Conservation (phyloP, 495 filamentous ascomycete species). For the Collariella sp. region DNA sequence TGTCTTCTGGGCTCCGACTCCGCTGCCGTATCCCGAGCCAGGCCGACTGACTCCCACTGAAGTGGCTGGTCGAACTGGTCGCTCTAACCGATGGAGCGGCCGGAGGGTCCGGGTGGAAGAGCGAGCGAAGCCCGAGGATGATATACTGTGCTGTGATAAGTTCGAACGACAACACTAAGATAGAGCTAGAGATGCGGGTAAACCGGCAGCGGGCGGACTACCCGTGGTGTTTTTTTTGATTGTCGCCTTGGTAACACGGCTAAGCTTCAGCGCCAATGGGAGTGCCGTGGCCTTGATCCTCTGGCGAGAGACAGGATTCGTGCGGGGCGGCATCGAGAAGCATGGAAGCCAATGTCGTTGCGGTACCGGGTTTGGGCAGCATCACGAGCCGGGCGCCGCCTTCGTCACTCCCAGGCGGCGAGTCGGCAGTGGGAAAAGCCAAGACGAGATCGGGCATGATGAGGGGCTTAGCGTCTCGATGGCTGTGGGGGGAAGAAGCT, state of each 20-base stretch:
- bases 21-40: background rate
- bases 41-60: background rate
- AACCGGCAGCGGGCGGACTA: background rate
- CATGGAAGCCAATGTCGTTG: constrained; percentile 1
- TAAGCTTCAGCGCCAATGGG: background rate
- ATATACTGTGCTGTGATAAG: no score
- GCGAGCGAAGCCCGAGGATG: no score
- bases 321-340: constrained; percentile 4
- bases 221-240: background rate
- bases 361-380: constrained; percentile 1
- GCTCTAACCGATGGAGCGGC: background rate
- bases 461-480: background rate
- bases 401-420: constrained; percentile 8
- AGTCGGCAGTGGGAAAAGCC: constrained; percentile 6
- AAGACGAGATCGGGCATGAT: background rate
- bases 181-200: no score
- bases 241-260: background rate
- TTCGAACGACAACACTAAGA: no score
- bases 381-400: constrained; percentile 6
- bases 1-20: background rate
- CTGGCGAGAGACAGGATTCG: background rate
- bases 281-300: background rate
- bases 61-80: background rate
- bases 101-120: background rate
- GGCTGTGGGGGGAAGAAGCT: background rate